Base-by-base conservation (phyloP, 2,329 filamentous ascomycete genomes). In the Microdochium bolleyi region DNA sequence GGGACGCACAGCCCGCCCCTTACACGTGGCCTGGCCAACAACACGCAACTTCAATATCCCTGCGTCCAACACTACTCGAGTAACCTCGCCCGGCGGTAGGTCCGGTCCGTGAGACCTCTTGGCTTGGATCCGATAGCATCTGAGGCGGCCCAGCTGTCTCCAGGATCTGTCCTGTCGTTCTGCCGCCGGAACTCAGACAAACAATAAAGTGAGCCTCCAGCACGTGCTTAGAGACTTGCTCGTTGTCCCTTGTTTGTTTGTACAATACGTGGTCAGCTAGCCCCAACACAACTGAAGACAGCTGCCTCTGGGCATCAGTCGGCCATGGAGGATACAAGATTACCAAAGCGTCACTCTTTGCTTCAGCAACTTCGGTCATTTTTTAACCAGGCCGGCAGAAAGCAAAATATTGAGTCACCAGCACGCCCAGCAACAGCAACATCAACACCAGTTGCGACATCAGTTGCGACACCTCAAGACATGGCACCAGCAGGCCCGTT, bases 301-400 rank as follows among this genome's bases (percentile, higher is more conserved):
- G 11, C 46, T n/a, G 19, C 27, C 3, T 19, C 38, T 7, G 48
- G 32, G 27, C 27, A 46, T 22, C 16, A 21, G 8, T 10, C n/a
- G 19, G 19, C 41, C 41, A 46, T 46, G 41, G 41, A 10, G 19
- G n/a, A 13, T n/a, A 13, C 37, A n/a, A 24, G 21, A 51, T 10
- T 19, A 13, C 44, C 30, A 46, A 56, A 48, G 50, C 54, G 50
- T 24, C 30, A 51, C 13, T 51, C 54, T 5, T 22, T 53, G 38
- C 25, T 54, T 19, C 27, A 49, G 32, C 54, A 52, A 38, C 41
- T 54, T 51, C 54, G 50, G 38, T 54, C 54, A 22, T 49, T 52
- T 22, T 32, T 54, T 19, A 50, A 48, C 19, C 50, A 46, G 21
- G 41, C 41, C 13, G 19, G 19, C 41, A 46, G 41, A 19, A 22